These are phyloP conservation scores for Polyplosphaeria fusca DNA, from an alignment of 495 filamentous ascomycete species.

Conservation along the genomic window DNA sequence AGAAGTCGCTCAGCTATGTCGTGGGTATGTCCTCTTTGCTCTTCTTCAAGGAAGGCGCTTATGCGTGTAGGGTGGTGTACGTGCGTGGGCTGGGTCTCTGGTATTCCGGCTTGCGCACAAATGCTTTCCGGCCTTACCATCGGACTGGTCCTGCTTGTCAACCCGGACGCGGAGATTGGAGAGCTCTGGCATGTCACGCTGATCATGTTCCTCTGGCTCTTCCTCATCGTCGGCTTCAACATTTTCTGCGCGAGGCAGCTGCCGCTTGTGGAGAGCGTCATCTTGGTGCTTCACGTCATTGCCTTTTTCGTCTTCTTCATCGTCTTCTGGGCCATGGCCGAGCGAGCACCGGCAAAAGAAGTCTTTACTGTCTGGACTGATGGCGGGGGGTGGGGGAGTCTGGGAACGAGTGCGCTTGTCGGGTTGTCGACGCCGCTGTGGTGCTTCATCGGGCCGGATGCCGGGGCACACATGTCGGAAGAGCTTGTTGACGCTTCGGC, in stretches of 20 bases:
- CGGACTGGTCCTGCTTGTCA: slow-evolving; percentile 10
- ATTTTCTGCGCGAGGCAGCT: slow-evolving; percentile 27
- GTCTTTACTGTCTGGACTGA: slow-evolving; percentile 35
- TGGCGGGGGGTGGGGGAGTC: slow-evolving; percentile 35
- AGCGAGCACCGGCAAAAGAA: slow-evolving; percentile 29
- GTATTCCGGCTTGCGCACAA: slow-evolving; percentile 6
- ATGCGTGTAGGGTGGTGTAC: slow-evolving; percentile 6
- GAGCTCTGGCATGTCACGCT: slow-evolving; percentile 21
- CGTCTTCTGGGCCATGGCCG: slow-evolving; percentile 41
- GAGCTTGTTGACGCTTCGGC: slow-evolving; percentile 32
- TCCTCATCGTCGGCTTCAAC: slow-evolving; percentile 6
- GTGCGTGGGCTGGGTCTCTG: slow-evolving; percentile 8
- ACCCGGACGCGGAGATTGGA: not conserved
- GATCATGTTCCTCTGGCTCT: slow-evolving; percentile 9
- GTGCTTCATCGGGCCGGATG: slow-evolving; percentile 25
- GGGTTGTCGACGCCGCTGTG: slow-evolving; percentile 8
- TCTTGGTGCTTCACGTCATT: slow-evolving; percentile 30
- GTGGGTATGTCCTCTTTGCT: slow-evolving; percentile 35
- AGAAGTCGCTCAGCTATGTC: slow-evolving; percentile 42
- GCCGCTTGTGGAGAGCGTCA: slow-evolving; percentile 30
- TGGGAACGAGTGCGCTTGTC: slow-evolving; percentile 15
- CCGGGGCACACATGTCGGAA: slow-evolving; percentile 32
- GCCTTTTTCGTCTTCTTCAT: slow-evolving; percentile 50
- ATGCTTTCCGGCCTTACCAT: slow-evolving; percentile 9
- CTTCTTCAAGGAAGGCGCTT: not conserved